These are phyloP conservation scores for Yamadazyma phyllophila DNA, from an alignment of 805 yeast genomes.

Conservation along the genomic window DNA sequence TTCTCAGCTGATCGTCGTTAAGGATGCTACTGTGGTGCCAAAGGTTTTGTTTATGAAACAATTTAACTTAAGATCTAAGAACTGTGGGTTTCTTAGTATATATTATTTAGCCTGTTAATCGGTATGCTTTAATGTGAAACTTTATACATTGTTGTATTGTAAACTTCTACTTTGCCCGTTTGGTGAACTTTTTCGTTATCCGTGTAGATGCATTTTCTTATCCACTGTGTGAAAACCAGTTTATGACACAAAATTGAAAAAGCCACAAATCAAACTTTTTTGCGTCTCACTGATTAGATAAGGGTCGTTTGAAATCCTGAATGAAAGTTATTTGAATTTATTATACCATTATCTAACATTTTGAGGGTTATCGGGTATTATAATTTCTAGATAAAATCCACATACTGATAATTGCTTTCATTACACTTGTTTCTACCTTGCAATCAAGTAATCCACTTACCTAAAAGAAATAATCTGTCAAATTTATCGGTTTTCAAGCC, in stretches of 20 bases:
- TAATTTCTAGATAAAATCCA: background rate
- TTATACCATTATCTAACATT: background rate
- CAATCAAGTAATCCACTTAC: too few species aligned
- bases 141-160: background rate
- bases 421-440: too few species aligned
- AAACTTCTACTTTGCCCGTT: background rate
- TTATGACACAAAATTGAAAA: background rate
- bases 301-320: slow-evolving; percentile 5
- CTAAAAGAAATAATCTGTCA: background rate
- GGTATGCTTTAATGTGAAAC: background rate
- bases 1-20: slow-evolving; percentile 29
- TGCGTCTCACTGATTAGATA: slow-evolving; percentile 7
- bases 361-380: background rate
- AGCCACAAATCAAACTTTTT: slow-evolving; percentile 4
- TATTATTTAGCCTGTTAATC: background rate
- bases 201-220: slow-evolving; percentile 1
- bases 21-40: background rate
- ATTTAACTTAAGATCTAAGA: background rate
- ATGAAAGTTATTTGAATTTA: background rate
- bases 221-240: background rate
- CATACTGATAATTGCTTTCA: too few species aligned
- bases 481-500: background rate
- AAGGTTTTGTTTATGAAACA: background rate
- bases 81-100: background rate
- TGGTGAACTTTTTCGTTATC: slow-evolving; percentile 1